A percentile compares a stretch with the other conserved stretches of the same genome.
phyloP scores from a whole-genome alignment of 2,329 filamentous ascomycete genomes.

The Penicillium nordicum region DNA sequence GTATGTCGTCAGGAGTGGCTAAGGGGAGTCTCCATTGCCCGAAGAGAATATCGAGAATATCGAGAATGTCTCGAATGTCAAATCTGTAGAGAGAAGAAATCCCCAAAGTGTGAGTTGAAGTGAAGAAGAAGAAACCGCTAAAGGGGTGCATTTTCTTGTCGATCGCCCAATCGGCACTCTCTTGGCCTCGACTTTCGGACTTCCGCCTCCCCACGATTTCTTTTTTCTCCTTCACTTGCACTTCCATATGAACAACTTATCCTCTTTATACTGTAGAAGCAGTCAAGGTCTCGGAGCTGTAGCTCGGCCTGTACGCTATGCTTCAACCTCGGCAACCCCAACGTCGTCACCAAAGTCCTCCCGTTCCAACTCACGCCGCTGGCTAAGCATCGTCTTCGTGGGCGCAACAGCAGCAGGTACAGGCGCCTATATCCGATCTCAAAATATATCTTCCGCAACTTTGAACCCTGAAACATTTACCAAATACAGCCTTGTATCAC shows the following conservation, averaged over 20 bases:
- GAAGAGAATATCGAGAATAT: not conserved
- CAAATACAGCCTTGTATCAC: conserved; percentile 42
- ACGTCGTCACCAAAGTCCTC: conserved; percentile 16
- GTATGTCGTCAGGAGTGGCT: conserved; percentile 2
- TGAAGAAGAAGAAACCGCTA: conserved; percentile 9
- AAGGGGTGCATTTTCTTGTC: conserved; percentile 18
- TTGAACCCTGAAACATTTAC: conserved; percentile 41
- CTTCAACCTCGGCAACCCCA: conserved; percentile 15
- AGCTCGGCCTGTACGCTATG: conserved; percentile 22
- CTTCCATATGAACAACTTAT: conserved; percentile 13
- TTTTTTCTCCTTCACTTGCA: not conserved
- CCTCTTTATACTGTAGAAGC: conserved; percentile 13
- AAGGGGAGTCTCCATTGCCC: conserved; percentile 9
- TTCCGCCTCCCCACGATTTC: conserved; percentile 15
- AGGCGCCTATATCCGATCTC: conserved; percentile 36
- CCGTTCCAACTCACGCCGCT: conserved; percentile 25
- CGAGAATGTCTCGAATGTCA: not conserved
- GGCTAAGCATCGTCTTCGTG: conserved; percentile 35
- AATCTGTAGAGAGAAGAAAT: not conserved
- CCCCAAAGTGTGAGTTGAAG: not conserved
- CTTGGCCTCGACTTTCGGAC: conserved; percentile 13
- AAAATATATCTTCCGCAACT: conserved; percentile 23
- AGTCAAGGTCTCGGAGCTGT: conserved; percentile 8
- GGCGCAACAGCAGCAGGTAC: conserved; percentile 36
- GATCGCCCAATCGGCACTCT: conserved; percentile 24